Percentiles rank a stretch among this genome's conserved stretches.
Evolutionary conservation across 306 rosid genomes (phyloP).

Genomic region (Quercus rubra): DNA sequence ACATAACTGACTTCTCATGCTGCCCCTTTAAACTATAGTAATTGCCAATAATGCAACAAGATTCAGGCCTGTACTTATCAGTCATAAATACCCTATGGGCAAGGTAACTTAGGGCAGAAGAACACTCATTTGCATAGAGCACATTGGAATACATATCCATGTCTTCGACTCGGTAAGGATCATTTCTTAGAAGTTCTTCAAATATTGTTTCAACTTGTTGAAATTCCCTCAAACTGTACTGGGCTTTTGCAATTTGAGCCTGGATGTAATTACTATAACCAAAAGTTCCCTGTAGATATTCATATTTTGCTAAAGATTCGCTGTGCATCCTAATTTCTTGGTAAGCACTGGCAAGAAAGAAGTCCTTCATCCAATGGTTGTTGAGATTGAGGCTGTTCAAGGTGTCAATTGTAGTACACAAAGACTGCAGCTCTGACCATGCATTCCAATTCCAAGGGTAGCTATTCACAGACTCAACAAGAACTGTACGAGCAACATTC

Average conservation of each 20-base stretch:
- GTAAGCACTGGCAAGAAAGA: conserved; percentile 82
- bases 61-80: conserved; percentile 95
- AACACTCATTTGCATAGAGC: conserved; percentile 87
- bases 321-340: conserved; percentile 92
- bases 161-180: conserved; percentile 94
- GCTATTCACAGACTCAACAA: conserved; percentile 87
- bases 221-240: conserved; percentile 89
- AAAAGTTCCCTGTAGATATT: conserved; percentile 69
- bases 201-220: conserved; percentile 93
- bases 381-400: conserved; percentile 75
- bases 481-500: conserved; percentile 73
- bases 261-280: conserved; percentile 82
- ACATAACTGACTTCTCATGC: conserved; percentile 91
- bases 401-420: conserved; percentile 66
- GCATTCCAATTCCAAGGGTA: conserved; percentile 99
- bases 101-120: conserved; percentile 85
- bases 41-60: conserved; percentile 96
- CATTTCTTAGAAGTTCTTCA: conserved; percentile 88
- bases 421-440: conserved; percentile 87
- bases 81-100: conserved; percentile 94
- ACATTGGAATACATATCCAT: conserved; percentile 99
- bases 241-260: conserved; percentile 91
- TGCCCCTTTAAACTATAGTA: conserved; percentile 96
- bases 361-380: conserved; percentile 98
- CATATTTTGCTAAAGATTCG: conserved; percentile 71